Evolutionary conservation across 1,284 basidiomycete species (phyloP).

Genomic region (Heterobasidion irregulare): DNA sequence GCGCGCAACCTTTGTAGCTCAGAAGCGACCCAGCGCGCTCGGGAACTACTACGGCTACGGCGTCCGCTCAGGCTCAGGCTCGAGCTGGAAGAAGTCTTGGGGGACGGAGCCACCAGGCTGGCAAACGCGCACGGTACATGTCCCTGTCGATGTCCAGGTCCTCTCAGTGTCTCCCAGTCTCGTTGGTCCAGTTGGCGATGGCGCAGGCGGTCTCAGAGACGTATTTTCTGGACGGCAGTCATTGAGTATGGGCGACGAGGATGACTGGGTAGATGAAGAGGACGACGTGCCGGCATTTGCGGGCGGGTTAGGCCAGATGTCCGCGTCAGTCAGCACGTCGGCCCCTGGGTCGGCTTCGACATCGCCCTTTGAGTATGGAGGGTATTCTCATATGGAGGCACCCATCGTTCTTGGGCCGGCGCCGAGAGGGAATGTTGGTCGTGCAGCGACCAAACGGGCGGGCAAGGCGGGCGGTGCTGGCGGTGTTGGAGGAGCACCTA

Average conservation of each 20-base stretch:
- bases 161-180: constrained; percentile 27
- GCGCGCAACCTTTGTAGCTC: constrained; percentile 55
- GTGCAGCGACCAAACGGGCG: constrained; percentile 10
- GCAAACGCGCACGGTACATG: constrained; percentile 61
- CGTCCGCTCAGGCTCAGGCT: constrained; percentile 50
- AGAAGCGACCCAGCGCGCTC: constrained; percentile 44
- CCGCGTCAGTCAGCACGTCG: constrained; percentile 21
- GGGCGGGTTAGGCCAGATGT: constrained; percentile 69
- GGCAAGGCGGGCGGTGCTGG: constrained; percentile 13
- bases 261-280: constrained; percentile 81
- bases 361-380: constrained; percentile 8
- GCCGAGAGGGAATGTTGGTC: constrained; percentile 9
- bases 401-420: constrained; percentile 9
- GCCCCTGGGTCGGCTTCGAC: constrained; percentile 1
- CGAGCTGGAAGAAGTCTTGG: constrained; percentile 81
- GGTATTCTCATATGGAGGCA: constrained; percentile 7
- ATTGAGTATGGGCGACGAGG: constrained; percentile 59
- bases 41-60: constrained; percentile 32
- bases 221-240: constrained; percentile 66
- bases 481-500: background rate
- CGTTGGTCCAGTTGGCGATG: constrained; percentile 36
- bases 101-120: constrained; percentile 78
- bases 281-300: constrained; percentile 70
- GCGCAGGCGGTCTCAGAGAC: constrained; percentile 48
- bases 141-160: constrained; percentile 65